Conservation (phyloP, 345 rosid species). For the Corchorus capsularis region DNA sequence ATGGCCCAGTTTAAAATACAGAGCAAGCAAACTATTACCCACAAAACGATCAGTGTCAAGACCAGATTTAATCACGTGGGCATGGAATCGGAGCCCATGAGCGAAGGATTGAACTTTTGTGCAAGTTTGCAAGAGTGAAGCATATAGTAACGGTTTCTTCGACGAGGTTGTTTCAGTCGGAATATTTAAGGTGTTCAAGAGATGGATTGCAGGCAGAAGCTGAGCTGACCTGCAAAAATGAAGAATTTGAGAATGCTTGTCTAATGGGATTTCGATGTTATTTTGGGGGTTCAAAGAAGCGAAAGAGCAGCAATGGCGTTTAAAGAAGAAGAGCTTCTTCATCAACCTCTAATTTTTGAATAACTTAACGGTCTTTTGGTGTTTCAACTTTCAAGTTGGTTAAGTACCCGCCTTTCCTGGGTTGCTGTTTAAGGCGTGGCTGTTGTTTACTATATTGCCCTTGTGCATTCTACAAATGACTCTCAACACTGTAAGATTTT, state of each 20-base stretch:
- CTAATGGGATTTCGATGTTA: conserved; percentile 17
- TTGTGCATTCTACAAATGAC: too few species aligned
- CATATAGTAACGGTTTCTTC: conserved; percentile 58
- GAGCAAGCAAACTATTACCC: conserved; percentile 80
- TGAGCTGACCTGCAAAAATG: conserved; percentile 56
- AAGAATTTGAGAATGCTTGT: conserved; percentile 43
- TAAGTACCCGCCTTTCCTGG: background rate
- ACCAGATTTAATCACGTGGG: conserved; percentile 75
- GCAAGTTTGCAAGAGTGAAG: conserved; percentile 74
- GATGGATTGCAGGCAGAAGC: conserved; percentile 52
- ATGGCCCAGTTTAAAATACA: conserved; percentile 69
- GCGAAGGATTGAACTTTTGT: conserved; percentile 49
- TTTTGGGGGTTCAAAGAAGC: conserved; percentile 25
- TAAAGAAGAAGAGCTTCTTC: conserved; percentile 14
- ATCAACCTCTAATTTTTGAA: conserved; percentile 10
- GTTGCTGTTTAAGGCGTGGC: too few species aligned
- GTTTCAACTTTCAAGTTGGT: background rate
- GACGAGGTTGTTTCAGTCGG: conserved; percentile 19
- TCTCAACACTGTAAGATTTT: too few species aligned
- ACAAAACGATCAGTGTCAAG: conserved; percentile 68
- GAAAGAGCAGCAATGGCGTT: conserved; percentile 47
- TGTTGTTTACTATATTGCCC: too few species aligned
- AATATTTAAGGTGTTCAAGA: conserved; percentile 49
- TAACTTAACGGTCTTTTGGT: background rate
- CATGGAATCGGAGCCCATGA: conserved; percentile 77